Conservation (phyloP, 192 early-diverging fungal genomes). For the Haplosporangium gracile region DNA sequence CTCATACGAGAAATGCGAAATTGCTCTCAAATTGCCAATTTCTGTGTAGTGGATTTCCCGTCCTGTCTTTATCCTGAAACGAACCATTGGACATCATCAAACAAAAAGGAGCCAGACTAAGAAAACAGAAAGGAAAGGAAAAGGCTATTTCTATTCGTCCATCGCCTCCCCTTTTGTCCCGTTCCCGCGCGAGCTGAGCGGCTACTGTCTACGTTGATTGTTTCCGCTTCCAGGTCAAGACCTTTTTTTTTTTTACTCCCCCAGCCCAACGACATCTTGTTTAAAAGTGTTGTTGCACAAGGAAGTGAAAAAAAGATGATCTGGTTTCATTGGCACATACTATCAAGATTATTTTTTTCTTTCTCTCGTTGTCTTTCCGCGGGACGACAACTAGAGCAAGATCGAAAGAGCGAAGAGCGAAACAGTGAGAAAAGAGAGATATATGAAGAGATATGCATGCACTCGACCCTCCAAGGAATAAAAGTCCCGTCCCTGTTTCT, state of each 20-base stretch:
- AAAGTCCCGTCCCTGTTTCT: not conserved
- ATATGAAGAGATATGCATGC: not conserved
- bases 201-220: not conserved
- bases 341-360: not conserved
- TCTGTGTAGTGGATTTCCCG: not conserved
- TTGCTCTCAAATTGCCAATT: not conserved
- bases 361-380: not conserved
- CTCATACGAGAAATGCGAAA: not conserved
- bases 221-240: no score
- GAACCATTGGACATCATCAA: not conserved
- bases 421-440: not conserved
- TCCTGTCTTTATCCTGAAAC: not conserved
- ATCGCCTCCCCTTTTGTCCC: not conserved
- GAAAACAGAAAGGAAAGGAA: not conserved
- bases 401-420: no score
- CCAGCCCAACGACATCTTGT: no score
- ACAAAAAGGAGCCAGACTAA: not conserved
- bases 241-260: no score
- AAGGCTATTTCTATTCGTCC: not conserved
- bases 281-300: not conserved
- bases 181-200: not conserved
- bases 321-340: not conserved
- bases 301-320: not conserved
- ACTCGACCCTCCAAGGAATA: not conserved
- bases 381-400: no score